phyloP scores from a whole-genome alignment of 805 yeast genomes.

The Isabelozyma heimii region DNA sequence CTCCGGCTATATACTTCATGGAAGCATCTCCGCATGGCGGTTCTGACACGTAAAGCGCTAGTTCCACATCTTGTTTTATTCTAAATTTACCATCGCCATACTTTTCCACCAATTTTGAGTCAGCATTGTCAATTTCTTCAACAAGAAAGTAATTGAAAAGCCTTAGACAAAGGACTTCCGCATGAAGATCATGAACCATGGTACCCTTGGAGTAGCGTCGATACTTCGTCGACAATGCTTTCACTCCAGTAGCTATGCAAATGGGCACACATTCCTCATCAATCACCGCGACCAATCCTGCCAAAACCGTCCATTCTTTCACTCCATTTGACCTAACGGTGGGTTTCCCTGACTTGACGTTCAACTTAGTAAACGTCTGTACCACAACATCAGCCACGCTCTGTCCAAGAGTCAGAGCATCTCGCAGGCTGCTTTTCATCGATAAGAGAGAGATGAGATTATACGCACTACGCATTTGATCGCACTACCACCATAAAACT shows the following conservation, averaged over 20 bases:
- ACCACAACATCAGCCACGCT: background rate
- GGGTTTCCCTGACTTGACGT: constrained; percentile 55
- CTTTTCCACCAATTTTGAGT: constrained; percentile 12
- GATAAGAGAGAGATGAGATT: background rate
- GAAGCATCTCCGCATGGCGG: constrained; percentile 93
- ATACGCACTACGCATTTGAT: background rate
- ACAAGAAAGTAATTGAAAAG: constrained; percentile 63
- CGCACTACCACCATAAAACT: background rate
- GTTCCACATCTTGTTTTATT: constrained; percentile 33
- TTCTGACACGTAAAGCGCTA: constrained; percentile 68
- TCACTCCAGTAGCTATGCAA: constrained; percentile 77
- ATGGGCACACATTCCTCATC: constrained; percentile 33
- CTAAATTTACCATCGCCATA: constrained; percentile 15
- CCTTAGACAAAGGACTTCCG: constrained; percentile 75
- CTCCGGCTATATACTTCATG: constrained; percentile 39
- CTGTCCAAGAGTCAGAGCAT: background rate
- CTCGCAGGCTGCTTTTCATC: background rate
- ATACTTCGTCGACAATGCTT: constrained; percentile 62
- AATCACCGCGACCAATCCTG: constrained; percentile 58
- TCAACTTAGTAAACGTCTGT: background rate
- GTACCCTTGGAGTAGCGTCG: constrained; percentile 48
- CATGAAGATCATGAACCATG: constrained; percentile 85
- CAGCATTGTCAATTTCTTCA: constrained; percentile 36
- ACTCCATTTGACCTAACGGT: constrained; percentile 57
- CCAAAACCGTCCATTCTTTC: constrained; percentile 80